Base-by-base conservation (phyloP, 352 stramenopile species). In the Pythium inflatum region DNA sequence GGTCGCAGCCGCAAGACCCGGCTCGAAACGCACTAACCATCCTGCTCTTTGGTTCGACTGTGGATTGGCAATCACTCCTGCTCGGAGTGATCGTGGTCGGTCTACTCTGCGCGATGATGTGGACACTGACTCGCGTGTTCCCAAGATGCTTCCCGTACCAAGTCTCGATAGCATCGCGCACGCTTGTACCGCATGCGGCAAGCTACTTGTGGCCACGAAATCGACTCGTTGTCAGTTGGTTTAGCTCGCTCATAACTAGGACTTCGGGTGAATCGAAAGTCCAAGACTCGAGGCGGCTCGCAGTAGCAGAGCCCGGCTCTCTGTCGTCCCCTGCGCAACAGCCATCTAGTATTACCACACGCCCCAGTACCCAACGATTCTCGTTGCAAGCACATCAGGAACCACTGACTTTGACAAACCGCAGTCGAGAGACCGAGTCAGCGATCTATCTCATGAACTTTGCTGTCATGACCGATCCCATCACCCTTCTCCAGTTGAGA, bases 191-290 rank as follows among this genome's bases (percentile, higher is more conserved):
- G 31, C 68, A 64, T 36, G 51, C 49, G 0, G 66, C 58, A 1
- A 31, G 51, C 6, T 27, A 9, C 1, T 36, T 73, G 18, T 67
- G 57, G 66, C 57, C 30, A 5, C 43, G 25, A 2, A 68, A 31
- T 14, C 40, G 54, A 7, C 50, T 73, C 16, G 51, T 67, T 0
- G 50, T 73, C 2, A 73, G 57, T 27, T 73, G 66, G 66, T 61
- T 46, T 43, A 16, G 36, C 16, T 43, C 36, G 36, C 36, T 43
- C 36, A 16, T 43, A 16, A 43, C 9, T 16, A 43, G 16, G 36
- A 43, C 9, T 9, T 16, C 36, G 9, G 9, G 9, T 16, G 36
- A 43, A 16, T 43, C 36, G 9, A 43, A 43, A 43, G 16, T 16
- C 36, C 9, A 43, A 43, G 9, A 43, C n/a, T n/a, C n/a, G n/a